Evolutionary conservation across 108 stramenopile genomes (phyloP).

Genomic region (Nannochloropsis gaditana): DNA sequence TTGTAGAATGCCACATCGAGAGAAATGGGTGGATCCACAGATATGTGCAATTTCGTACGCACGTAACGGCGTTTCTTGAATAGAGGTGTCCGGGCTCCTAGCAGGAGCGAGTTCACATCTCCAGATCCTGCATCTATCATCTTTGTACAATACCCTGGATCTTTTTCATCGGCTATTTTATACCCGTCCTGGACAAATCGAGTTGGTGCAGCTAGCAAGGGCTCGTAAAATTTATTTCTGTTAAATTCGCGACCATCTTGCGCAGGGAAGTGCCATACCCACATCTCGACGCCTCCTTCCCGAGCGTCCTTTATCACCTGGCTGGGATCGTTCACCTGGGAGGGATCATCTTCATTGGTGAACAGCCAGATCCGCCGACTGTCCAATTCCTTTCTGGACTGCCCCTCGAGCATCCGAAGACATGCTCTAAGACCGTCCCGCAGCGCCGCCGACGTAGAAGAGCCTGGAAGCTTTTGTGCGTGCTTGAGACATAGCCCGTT

Average conservation of each 20-base stretch:
- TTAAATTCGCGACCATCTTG: neutral
- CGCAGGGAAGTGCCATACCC: neutral
- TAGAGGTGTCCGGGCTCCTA: neutral
- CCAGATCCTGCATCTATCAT: neutral
- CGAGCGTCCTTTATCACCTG: neutral
- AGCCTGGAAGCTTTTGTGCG: neutral
- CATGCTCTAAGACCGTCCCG: neutral
- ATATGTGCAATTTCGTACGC: neutral
- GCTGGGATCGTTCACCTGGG: neutral
- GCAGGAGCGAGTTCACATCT: neutral
- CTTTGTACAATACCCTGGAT: neutral
- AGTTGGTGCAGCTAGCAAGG: neutral
- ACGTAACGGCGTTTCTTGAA: conserved; percentile 14
- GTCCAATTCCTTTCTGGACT: conserved; percentile 8
- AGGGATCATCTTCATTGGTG: conserved; percentile 14
- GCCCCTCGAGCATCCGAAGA: neutral
- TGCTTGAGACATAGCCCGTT: neutral
- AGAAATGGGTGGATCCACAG: neutral
- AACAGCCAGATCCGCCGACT: neutral
- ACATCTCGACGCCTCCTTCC: neutral
- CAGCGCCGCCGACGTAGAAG: neutral
- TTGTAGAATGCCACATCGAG: neutral
- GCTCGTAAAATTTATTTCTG: neutral
- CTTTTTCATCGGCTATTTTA: neutral
- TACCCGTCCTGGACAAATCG: neutral